Evolutionary conservation across 2,329 filamentous ascomycete species (phyloP), one percentile per base, ranked within the genome.

Genomic region (Zymoseptoria pseudotritici): DNA sequence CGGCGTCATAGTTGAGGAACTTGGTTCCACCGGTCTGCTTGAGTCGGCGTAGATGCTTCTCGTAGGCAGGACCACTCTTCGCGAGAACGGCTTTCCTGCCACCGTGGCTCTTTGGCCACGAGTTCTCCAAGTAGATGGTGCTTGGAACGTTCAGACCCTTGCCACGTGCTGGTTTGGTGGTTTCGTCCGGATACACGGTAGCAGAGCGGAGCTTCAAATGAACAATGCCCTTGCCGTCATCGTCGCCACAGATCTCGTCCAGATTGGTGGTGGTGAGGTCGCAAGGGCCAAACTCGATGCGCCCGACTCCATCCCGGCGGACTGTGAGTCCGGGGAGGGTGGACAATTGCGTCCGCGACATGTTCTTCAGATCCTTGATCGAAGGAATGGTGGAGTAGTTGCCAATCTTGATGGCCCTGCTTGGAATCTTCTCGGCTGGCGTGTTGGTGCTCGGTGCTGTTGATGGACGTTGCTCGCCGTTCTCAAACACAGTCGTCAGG

Each of bases 111-210:
- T 93, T 88, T 29, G 94, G 94, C 87, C 90, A 97, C 0, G 92
- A 96, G 71, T 97, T 93, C 72, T 94, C 87, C 10, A 99, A 82
- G n/a, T 83, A 85, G 64, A 99, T 92, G 46, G 84, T 86, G 0
- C 94, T 90, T 2, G 91, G 92, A 7, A 97, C 90, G 70, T 99
- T 99, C 64, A 99, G 81, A 5, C 91, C 93, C 70, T 91, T 90
- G 60, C 95, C 94, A 60, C 87, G 82, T 0, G 88, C 83, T 17
- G 94, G 92, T 76, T 97, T 99, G 71, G 86, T 86, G 19, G 83
- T 81, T 50, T 86, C 80, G 52, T 88, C 83, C 4, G 80, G 87
- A 70, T 99, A 99, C 7, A 97, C 94, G 0, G 93, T 96, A 22
- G 91, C 90, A 8, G 87, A 88, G 42, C 94, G 89, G 55, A 87